Percentiles rank a stretch among this genome's conserved stretches.
Evolutionary conservation across 768 basidiomycete genomes (phyloP).

Genomic region (Lactarius vividus): DNA sequence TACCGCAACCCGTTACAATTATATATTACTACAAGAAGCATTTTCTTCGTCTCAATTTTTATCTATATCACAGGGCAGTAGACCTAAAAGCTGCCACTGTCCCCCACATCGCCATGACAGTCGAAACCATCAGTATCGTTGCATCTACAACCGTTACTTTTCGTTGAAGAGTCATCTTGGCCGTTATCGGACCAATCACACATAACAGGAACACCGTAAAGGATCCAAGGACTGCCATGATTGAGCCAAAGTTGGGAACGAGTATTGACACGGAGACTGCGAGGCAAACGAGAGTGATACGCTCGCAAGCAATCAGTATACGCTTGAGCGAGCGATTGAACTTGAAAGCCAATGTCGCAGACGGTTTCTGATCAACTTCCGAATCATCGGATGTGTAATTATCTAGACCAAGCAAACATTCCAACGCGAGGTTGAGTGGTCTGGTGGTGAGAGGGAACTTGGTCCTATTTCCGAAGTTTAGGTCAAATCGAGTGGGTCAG

Average conservation of each 20-base stretch:
- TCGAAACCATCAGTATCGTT: constrained; percentile 48
- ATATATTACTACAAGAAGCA: background rate
- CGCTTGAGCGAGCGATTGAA: constrained; percentile 37
- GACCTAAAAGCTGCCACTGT: constrained; percentile 62
- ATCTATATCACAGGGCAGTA: constrained; percentile 20
- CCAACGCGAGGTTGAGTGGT: constrained; percentile 81
- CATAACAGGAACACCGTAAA: constrained; percentile 69
- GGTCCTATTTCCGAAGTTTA: constrained; percentile 45
- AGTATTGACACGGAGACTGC: constrained; percentile 69
- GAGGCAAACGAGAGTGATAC: constrained; percentile 54
- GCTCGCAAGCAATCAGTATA: constrained; percentile 48
- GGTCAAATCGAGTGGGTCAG: constrained; percentile 23
- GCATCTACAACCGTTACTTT: constrained; percentile 52
- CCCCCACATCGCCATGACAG: constrained; percentile 75
- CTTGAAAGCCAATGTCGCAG: constrained; percentile 32
- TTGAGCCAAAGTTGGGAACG: constrained; percentile 74
- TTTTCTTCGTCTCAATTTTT: background rate
- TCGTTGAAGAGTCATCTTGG: constrained; percentile 59
- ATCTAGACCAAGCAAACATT: constrained; percentile 72
- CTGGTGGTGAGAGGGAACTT: constrained; percentile 86
- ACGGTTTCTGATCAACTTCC: constrained; percentile 23
- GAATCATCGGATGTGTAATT: constrained; percentile 27
- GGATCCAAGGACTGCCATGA: constrained; percentile 92
- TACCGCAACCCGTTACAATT: background rate
- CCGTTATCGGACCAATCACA: constrained; percentile 62